Evolutionary conservation across 2,329 filamentous ascomycete genomes (phyloP).

Genomic region (Neofusicoccum sp.): DNA sequence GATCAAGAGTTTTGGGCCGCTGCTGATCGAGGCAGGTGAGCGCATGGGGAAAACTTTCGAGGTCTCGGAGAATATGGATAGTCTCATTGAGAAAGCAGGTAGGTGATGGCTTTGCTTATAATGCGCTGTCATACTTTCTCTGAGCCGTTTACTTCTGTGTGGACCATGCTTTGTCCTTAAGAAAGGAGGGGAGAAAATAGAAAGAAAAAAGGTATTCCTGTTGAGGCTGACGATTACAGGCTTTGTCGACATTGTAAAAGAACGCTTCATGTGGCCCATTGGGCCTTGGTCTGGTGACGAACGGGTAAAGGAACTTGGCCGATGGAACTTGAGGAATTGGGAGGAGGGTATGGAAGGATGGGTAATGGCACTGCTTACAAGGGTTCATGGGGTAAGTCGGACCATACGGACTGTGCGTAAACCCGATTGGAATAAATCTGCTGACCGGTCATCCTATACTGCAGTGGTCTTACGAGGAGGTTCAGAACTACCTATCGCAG

Average conservation of each 20-base stretch:
- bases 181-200: slow-evolving; percentile 2
- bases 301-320: slow-evolving; percentile 37
- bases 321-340: slow-evolving; percentile 45
- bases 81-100: slow-evolving; percentile 24
- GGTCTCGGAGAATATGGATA: slow-evolving; percentile 32
- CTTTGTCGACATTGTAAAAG: slow-evolving; percentile 33
- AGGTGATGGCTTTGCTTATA: background rate
- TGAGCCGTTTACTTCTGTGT: background rate
- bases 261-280: slow-evolving; percentile 36
- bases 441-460: background rate
- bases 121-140: background rate
- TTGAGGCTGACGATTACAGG: slow-evolving; percentile 22
- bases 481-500: slow-evolving; percentile 14
- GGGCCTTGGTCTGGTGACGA: slow-evolving; percentile 37
- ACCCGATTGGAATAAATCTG: background rate
- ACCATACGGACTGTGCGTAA: too few relatives aligned
- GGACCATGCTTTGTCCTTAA: background rate
- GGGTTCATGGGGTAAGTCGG: slow-evolving; percentile 34
- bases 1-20: background rate
- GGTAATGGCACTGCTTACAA: slow-evolving; percentile 44
- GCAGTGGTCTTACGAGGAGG: slow-evolving; percentile 20
- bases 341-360: slow-evolving; percentile 45
- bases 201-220: too few relatives aligned
- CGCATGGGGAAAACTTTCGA: slow-evolving; percentile 33
- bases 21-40: slow-evolving; percentile 26